Evolutionary conservation across 2,329 filamentous ascomycete species (phyloP).

Genomic region (Herpotrichia juniperi): DNA sequence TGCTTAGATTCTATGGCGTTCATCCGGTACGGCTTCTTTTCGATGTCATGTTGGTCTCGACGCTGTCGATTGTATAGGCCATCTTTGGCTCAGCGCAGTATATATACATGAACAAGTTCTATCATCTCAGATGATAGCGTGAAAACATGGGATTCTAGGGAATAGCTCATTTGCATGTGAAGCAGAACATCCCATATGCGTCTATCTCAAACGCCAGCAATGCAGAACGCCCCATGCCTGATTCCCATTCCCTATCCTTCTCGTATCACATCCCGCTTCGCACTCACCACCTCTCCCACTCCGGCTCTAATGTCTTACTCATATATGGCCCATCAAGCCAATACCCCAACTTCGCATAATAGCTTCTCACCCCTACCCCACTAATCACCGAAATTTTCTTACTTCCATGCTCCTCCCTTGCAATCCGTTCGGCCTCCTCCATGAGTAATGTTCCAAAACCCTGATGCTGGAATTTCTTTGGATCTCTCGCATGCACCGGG

Average conservation of each 20-base stretch:
- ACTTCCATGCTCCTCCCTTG: constrained; percentile 91
- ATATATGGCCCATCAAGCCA: constrained; percentile 86
- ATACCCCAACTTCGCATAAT: constrained; percentile 93
- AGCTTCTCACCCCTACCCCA: constrained; percentile 94
- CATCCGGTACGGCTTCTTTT: background rate
- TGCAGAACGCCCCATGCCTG: constrained; percentile 5
- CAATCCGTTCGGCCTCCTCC: constrained; percentile 97
- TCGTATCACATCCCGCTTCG: background rate
- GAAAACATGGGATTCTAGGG: no score
- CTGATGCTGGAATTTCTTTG: constrained; percentile 97
- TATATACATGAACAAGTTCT: no score
- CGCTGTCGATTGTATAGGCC: background rate
- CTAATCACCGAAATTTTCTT: constrained; percentile 96
- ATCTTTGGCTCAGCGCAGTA: background rate
- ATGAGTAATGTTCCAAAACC: constrained; percentile 95
- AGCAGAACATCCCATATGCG: background rate
- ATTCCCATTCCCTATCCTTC: background rate
- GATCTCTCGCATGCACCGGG: constrained; percentile 94
- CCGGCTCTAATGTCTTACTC: constrained; percentile 44
- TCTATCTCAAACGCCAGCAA: constrained; percentile 11
- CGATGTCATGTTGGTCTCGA: background rate
- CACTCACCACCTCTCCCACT: constrained; percentile 40
- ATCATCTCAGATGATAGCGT: no score
- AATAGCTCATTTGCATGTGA: no score
- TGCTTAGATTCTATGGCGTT: constrained; percentile 14